Evolutionary conservation across 192 early-diverging fungal genomes (phyloP), one percentile per base, ranked within the genome.

Genomic region (Dimargaris xerosporica): DNA sequence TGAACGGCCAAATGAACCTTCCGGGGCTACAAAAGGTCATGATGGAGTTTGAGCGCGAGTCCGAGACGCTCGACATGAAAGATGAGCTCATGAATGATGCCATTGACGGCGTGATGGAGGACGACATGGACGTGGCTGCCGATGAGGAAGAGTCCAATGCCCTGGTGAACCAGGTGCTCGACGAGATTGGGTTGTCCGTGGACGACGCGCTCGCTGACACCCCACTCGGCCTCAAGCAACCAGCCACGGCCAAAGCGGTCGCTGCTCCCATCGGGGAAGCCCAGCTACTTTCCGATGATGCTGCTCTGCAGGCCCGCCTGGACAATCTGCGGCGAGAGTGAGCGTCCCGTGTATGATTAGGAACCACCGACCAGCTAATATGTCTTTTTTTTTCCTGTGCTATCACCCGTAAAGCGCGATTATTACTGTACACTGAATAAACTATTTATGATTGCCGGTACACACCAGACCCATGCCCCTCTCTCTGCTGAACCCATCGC

Each of bases 1-100:
- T 99, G 96, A 99, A 99, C 71, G 78, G 80, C 64, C 75, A 82
- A 51, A 88, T 97, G 79, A 96, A 99, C 76, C 71, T 99, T 55
- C 94, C 93, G 3, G 84, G 85, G 47, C 89, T 99, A 43, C 85
- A 89, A 47, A 87, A 90, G 64, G 96, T 99, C 48, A 92, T 97
- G 87, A 90, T 91, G 86, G 93, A 99, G 42, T 99, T 97, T 78
- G 91, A 96, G 67, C 80, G 79, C 69, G 91, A 99, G 75, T 81
- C 80, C 13, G 93, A 93, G 64, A 82, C 90, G 68, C 94, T 99
- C 94, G 91, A 99, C 69, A 96, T 99, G 91, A 96, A 96, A 79
- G 92, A 93, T 65, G 93, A 96, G 64, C 86, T 99, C 88, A 93
- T 99, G 86, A 87, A 87, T 63, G 96, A 99, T 64, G 87, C 91